phyloP scores from a whole-genome alignment of 129 eudicot genomes.

The Cynara cardunculus region DNA sequence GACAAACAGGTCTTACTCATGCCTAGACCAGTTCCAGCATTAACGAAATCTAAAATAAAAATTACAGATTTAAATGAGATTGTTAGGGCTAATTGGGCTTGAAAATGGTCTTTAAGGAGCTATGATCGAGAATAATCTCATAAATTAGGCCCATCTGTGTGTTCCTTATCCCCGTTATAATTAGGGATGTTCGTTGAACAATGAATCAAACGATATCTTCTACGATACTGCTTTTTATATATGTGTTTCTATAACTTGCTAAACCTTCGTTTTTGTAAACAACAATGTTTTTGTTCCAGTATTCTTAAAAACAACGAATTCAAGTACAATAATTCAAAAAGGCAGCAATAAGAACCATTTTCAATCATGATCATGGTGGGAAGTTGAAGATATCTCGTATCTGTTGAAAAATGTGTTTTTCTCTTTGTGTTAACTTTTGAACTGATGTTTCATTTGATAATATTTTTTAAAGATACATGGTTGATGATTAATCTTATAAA shows the following conservation, averaged over 20 bases:
- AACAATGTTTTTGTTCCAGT: neutral
- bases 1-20: neutral
- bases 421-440: constrained; percentile 5
- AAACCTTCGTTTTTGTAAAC: neutral
- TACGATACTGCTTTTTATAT: neutral
- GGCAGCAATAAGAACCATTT: neutral
- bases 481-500: neutral
- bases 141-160: neutral
- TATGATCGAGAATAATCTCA: neutral
- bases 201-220: neutral
- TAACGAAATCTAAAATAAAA: neutral
- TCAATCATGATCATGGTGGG: neutral
- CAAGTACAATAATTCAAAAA: neutral
- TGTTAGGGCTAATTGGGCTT: neutral
- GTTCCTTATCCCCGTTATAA: neutral
- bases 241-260: neutral
- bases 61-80: neutral
- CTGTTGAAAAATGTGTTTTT: constrained; percentile 5
- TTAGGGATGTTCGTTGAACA: neutral
- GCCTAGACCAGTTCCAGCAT: neutral
- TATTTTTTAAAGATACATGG: neutral
- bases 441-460: neutral
- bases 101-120: neutral
- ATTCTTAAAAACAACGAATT: neutral
- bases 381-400: neutral